phyloP scores from a whole-genome alignment of 192 early-diverging fungal species.

The Backusella liffmaniae region DNA sequence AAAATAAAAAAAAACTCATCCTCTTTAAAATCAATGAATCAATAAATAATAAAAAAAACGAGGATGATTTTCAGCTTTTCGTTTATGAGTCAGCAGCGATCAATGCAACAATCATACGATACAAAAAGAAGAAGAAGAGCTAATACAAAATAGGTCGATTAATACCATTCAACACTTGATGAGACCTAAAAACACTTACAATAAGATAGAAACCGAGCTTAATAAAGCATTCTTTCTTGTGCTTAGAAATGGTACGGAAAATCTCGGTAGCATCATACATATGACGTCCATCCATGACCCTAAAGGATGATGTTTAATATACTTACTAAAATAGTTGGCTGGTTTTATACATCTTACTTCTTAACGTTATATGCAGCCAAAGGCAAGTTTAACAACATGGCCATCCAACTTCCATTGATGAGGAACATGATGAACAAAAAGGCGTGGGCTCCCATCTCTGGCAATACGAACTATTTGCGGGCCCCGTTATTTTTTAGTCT shows the following conservation, averaged over 20 bases:
- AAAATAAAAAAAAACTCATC: neutral
- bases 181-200: constrained; percentile 34
- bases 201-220: constrained; percentile 97
- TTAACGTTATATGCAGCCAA: constrained; percentile 83
- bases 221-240: constrained; percentile 96
- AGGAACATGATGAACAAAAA: constrained; percentile 83
- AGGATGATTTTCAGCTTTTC: neutral
- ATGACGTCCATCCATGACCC: constrained; percentile 81
- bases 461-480: constrained; percentile 83
- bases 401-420: constrained; percentile 85
- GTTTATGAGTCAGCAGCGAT: constrained; percentile 42
- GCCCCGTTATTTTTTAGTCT: neutral
- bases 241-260: constrained; percentile 87
- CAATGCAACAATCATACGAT: constrained; percentile 54
- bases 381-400: constrained; percentile 82
- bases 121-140: constrained; percentile 91
- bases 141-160: neutral
- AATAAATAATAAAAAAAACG: neutral
- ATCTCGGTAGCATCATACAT: constrained; percentile 99
- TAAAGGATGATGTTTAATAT: constrained; percentile 32
- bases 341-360: constrained; percentile 60
- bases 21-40: neutral
- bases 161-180: neutral
- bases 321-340: neutral
- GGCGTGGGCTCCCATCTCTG: constrained; percentile 85